Base-by-base conservation (phyloP, 2,329 filamentous ascomycete species). In the Sarocladiaceae sp. region DNA sequence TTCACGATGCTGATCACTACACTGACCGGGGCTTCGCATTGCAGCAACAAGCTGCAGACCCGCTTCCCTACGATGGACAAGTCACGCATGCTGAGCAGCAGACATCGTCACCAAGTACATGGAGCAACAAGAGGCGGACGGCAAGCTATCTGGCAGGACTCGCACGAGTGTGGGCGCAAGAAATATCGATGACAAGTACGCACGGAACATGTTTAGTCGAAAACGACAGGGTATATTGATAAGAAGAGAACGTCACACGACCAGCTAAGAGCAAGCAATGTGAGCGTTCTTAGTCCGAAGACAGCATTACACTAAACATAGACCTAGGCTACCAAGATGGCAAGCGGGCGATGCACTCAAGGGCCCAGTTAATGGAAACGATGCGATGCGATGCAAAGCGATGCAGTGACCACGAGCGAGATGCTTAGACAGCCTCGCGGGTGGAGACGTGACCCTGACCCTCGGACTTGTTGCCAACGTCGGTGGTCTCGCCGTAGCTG, bases 401-500 rank as follows among this genome's bases (percentile, higher is more conserved):
- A 41, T 27, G 12, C 37, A 19, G 15, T 27, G 20, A 41, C 13
- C 37, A 41, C 26, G 37, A 13, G 18, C n/a, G 15, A 16, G 9
- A 13, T n/a, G 40, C 40, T 43, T 43, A 43, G 40, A 43, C 40
- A 24, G 40, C 24, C 40, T 43, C 40, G 16, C 24, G 24, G 40
- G 40, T 43, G 12, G 26, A 33, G 27, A 43, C 40, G 3, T 43
- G 40, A n/a, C 40, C 40, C 13, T 16, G 13, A n/a, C 37, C 37
- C 16, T 43, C 40, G 16, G 40, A 43, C 40, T 43, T 43, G 40
- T 4, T 27, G 29, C 37, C 37, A 27, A 19, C 24, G 16, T 43
- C 40, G 40, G 40, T 43, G n/a, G 40, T 43, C 26, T 43, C 29
- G 40, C 40, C 40, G 40, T 43, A 33, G 37, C n/a, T 29, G 37